A percentile compares a stretch with the other conserved stretches of the same genome.
phyloP scores from a whole-genome alignment of 1,139 yeast genomes.

The Lodderomyces pseudojiufengensis region DNA sequence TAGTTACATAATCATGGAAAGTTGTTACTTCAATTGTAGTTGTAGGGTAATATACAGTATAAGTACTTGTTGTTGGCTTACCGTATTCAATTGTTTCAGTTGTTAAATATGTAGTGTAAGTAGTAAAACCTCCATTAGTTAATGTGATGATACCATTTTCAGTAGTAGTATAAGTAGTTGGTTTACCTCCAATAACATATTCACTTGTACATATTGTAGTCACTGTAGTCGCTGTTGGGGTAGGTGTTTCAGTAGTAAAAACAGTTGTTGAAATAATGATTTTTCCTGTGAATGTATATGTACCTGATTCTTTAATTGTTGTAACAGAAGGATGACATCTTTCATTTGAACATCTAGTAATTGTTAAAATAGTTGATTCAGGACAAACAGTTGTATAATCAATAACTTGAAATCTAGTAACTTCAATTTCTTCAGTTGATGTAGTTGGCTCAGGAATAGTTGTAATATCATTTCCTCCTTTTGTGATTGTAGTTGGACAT shows the following conservation, averaged over 20 bases:
- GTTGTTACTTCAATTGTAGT: too few relatives aligned
- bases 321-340: constrained; percentile 8
- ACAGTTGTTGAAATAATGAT: constrained; percentile 6
- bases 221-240: too few relatives aligned
- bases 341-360: constrained; percentile 8
- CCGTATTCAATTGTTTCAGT: too few relatives aligned
- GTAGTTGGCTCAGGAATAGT: constrained; percentile 15
- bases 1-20: constrained; percentile 11
- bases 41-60: too few relatives aligned
- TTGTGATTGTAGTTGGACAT: constrained; percentile 14
- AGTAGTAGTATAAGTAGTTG: too few relatives aligned
- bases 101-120: too few relatives aligned
- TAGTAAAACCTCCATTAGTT: too few relatives aligned
- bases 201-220: too few relatives aligned
- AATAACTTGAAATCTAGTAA: constrained; percentile 3
- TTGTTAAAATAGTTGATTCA: constrained; percentile 7
- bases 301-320: constrained; percentile 3
- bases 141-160: too few relatives aligned
- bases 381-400: constrained; percentile 14
- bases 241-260: constrained; percentile 2
- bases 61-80: too few relatives aligned
- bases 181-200: too few relatives aligned
- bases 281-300: not conserved
- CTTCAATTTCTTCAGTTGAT: constrained; percentile 5
- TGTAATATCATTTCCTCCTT: constrained; percentile 14